Evolutionary conservation across 768 basidiomycete species (phyloP).

Genomic region (Pisolithus microcarpus): DNA sequence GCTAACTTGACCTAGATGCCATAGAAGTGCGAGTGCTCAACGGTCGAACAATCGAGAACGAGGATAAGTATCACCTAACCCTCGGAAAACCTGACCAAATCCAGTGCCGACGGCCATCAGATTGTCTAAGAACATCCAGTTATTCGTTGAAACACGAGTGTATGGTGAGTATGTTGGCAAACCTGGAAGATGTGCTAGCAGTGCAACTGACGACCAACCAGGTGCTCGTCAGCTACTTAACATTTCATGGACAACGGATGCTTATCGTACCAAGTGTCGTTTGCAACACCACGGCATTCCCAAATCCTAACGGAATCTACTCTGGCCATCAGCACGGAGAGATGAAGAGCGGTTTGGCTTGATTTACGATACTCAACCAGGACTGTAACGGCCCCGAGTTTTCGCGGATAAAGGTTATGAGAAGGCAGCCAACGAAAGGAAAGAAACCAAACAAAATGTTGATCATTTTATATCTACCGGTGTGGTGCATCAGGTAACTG

Average conservation of each 20-base stretch:
- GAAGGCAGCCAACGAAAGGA: conserved; percentile 42
- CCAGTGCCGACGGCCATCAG: conserved; percentile 53
- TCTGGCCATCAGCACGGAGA: conserved; percentile 6
- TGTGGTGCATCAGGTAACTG: conserved; percentile 45
- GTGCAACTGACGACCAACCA: conserved; percentile 35
- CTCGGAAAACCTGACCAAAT: conserved; percentile 54
- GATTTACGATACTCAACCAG: conserved; percentile 47
- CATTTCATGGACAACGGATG: not conserved
- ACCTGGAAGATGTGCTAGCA: conserved; percentile 50
- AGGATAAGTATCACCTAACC: conserved; percentile 33
- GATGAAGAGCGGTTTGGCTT: not conserved
- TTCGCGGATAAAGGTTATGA: conserved; percentile 36
- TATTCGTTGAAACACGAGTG: not conserved
- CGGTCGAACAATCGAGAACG: not conserved
- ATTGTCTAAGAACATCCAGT: conserved; percentile 20
- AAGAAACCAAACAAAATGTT: conserved; percentile 44
- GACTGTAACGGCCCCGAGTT: conserved; percentile 36
- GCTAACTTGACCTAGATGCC: conserved; percentile 43
- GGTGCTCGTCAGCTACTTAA: conserved; percentile 1
- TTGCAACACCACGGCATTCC: conserved; percentile 58
- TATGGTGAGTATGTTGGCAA: conserved; percentile 10
- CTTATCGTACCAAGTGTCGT: conserved; percentile 45
- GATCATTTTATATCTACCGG: conserved; percentile 44
- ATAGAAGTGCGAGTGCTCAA: not conserved
- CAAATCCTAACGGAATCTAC: conserved; percentile 57